A percentile compares a stretch with the other conserved stretches of the same genome.
Conservation (phyloP, 1,139 yeast genomes). For the Torulaspora pretoriensis region DNA sequence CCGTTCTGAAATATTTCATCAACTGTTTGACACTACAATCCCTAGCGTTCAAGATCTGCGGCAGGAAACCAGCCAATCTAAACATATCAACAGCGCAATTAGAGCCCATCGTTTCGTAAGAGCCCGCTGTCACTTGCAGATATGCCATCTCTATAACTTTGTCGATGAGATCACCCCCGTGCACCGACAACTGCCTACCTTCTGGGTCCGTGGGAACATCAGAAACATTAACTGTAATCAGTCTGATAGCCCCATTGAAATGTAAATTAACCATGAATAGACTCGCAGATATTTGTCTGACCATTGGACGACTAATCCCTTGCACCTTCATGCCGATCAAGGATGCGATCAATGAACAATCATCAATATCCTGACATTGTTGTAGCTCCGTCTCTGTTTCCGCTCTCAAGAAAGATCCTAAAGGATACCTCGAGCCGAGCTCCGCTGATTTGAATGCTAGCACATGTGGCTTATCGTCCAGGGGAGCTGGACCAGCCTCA, state of each 20-base stretch:
- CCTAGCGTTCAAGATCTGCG: constrained; percentile 49
- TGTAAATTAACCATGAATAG: constrained; percentile 43
- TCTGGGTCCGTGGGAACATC: constrained; percentile 32
- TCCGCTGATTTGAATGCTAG: constrained; percentile 9
- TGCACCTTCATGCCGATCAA: constrained; percentile 42
- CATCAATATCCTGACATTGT: constrained; percentile 55
- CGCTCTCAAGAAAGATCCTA: constrained; percentile 19
- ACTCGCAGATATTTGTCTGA: constrained; percentile 21
- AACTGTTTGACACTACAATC: constrained; percentile 29
- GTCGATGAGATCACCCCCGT: constrained; percentile 40
- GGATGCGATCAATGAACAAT: constrained; percentile 75
- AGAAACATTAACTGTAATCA: constrained; percentile 48
- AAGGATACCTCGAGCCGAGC: constrained; percentile 19
- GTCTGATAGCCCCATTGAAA: constrained; percentile 61
- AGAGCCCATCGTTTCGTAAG: constrained; percentile 68
- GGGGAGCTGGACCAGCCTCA: constrained; percentile 22
- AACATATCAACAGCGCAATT: constrained; percentile 74
- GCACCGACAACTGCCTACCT: constrained; percentile 22
- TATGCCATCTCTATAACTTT: constrained; percentile 71
- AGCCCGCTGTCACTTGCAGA: constrained; percentile 55
- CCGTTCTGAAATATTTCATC: constrained; percentile 39
- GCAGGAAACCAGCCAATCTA: constrained; percentile 67
- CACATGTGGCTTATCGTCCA: constrained; percentile 16
- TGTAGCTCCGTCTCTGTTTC: constrained; percentile 21
- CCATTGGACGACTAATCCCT: constrained; percentile 28